Conservation (phyloP, 768 basidiomycete species). For the Boletus rufocinnamomeus region DNA sequence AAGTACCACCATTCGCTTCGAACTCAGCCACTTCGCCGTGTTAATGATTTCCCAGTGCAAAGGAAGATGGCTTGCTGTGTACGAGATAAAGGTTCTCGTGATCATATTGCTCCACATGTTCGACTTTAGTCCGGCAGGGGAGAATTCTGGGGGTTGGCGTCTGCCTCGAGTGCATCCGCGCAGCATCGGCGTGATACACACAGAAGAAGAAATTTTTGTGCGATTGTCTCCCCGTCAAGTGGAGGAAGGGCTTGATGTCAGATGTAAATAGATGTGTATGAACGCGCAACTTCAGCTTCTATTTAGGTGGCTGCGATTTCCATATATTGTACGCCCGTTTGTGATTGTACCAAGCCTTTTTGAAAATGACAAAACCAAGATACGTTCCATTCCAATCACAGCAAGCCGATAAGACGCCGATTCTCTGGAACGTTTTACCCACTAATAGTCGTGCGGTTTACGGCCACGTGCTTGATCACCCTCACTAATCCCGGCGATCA, state of each 20-base stretch:
- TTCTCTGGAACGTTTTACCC: no score
- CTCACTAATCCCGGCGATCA: no score
- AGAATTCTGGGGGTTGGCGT: slow-evolving; percentile 3
- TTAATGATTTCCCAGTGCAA: slow-evolving; percentile 20
- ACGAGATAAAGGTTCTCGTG: slow-evolving; percentile 22
- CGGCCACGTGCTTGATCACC: no score
- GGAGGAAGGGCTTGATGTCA: not conserved
- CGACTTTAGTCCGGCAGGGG: slow-evolving; percentile 7
- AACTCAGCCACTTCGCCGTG: not conserved
- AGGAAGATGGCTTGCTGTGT: slow-evolving; percentile 27
- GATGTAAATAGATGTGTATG: not conserved
- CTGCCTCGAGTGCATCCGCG: slow-evolving; percentile 14
- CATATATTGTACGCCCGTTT: no score
- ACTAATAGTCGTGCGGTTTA: no score
- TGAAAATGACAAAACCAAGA: no score
- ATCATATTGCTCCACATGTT: slow-evolving; percentile 22
- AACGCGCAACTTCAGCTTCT: not conserved
- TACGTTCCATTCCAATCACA: no score
- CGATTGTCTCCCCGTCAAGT: slow-evolving; percentile 6
- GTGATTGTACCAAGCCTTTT: no score
- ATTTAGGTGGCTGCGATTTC: no score
- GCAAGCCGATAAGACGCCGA: no score
- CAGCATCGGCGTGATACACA: slow-evolving; percentile 19
- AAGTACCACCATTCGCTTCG: not conserved
- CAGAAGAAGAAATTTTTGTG: slow-evolving; percentile 21